phyloP scores from a whole-genome alignment of 192 early-diverging fungal genomes.

The Neocallimastix lanati region DNA sequence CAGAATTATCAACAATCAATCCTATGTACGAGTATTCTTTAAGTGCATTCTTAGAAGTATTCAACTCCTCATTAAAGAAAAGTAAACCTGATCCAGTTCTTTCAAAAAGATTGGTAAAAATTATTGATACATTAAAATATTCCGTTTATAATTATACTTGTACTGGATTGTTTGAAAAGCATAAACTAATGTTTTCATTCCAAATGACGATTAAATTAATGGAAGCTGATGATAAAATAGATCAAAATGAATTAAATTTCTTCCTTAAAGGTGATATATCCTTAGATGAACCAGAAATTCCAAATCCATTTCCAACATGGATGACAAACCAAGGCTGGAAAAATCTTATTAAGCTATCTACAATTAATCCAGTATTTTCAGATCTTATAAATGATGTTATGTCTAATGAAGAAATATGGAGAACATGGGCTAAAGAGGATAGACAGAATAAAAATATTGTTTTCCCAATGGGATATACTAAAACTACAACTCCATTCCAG shows the following conservation, averaged over 20 bases:
- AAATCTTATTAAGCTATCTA: conserved; percentile 21
- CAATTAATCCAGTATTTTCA: conserved; percentile 21
- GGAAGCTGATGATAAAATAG: conserved; percentile 30
- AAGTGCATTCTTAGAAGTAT: conserved; percentile 35
- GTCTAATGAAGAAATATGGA: conserved; percentile 23
- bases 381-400: conserved; percentile 16
- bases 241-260: conserved; percentile 30
- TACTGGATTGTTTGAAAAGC: conserved; percentile 37
- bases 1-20: conserved; percentile 37
- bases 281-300: conserved; percentile 21
- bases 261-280: conserved; percentile 46
- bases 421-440: conserved; percentile 16
- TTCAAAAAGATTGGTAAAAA: conserved; percentile 27
- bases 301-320: conserved; percentile 29
- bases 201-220: conserved; percentile 43
- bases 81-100: conserved; percentile 35
- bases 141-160: conserved; percentile 44
- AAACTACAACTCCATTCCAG: conserved; percentile 27
- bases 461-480: conserved; percentile 31
- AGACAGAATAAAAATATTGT: conserved; percentile 12
- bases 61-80: conserved; percentile 21
- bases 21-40: conserved; percentile 44
- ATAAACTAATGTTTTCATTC: conserved; percentile 46
- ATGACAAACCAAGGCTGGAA: conserved; percentile 39
- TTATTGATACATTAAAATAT: conserved; percentile 39